Evolutionary conservation across 306 rosid genomes (phyloP), one percentile per base, ranked within the genome.

Genomic region (Dryas drummondii): DNA sequence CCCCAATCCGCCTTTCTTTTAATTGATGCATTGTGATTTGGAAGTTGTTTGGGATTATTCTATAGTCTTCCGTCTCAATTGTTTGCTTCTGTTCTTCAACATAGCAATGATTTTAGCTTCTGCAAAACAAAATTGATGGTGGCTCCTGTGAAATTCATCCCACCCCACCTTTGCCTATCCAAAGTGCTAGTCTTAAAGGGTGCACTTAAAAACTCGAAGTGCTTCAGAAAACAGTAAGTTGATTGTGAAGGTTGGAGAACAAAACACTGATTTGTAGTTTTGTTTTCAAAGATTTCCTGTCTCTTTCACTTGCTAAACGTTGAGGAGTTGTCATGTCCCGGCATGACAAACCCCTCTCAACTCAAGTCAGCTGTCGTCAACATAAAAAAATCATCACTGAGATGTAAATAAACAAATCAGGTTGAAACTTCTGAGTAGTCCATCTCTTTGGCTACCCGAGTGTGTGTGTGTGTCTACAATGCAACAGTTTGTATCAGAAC

Each of bases 11-110:
- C 60, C 79, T 77, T 78, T 72, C 76, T 73, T 86, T 70, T 75
- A 77, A 78, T 74, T 78, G 78, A 56, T 84, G 76, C 79, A 75
- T 75, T 83, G 81, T 86, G 79, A 76, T 81, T 78, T 79, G 6
- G 27, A 53, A 63, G 16, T 64, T 79, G 61, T 76, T 59, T 60
- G 74, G 45, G 48, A 58, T 26, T 10, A 59, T 44, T 75, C 61
- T 4, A 4, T 22, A 9, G 16, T 15, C 48, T 22, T 51, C 11
- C 51, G 27, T 49, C 17, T 26, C n/a, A 26, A 6, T 63, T 50
- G 51, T 61, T 70, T 22, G 22, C 14, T 16, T 78, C 4, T 75
- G 75, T 48, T 58, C 32, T 51, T 26, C n/a, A 6, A 60, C 51
- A 42, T 54, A 52, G 64, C 65, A 71, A 11, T 16, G n/a, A 0